These are phyloP conservation scores for Quercus alba DNA, from an alignment of 306 rosid species.

Conservation along the genomic window DNA sequence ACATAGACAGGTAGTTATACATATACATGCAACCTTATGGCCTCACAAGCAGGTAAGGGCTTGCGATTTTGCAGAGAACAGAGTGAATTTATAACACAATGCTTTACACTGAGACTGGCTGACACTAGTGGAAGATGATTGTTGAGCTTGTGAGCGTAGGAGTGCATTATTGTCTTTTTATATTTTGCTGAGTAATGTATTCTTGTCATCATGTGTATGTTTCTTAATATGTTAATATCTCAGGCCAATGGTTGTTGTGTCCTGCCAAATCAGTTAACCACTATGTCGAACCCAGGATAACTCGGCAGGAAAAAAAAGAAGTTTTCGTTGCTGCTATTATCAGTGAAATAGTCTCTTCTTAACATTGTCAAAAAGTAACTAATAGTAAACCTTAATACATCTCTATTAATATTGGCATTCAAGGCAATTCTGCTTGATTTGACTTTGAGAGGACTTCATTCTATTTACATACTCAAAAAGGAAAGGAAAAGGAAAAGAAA, in stretches of 20 bases:
- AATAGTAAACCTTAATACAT: background rate
- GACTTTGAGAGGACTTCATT: background rate
- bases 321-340: background rate
- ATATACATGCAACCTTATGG: background rate
- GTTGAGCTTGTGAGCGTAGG: too few species aligned
- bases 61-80: background rate
- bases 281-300: background rate
- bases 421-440: background rate
- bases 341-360: background rate
- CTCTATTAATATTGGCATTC: background rate
- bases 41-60: background rate
- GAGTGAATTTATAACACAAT: background rate
- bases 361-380: background rate
- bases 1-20: background rate
- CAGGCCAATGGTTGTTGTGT: too few species aligned
- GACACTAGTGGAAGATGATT: too few species aligned
- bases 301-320: background rate
- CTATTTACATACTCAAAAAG: background rate
- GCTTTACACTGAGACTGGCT: too few species aligned
- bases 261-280: too few species aligned
- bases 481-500: background rate
- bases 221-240: too few species aligned
- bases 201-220: too few species aligned
- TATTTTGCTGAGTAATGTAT: too few species aligned
- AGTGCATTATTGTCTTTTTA: too few species aligned